A percentile compares a stretch with the other conserved stretches of the same genome.
Evolutionary conservation across 202 grass and related monocot genomes (phyloP).

Genomic region (Schoenoplectus tabernaemontani): DNA sequence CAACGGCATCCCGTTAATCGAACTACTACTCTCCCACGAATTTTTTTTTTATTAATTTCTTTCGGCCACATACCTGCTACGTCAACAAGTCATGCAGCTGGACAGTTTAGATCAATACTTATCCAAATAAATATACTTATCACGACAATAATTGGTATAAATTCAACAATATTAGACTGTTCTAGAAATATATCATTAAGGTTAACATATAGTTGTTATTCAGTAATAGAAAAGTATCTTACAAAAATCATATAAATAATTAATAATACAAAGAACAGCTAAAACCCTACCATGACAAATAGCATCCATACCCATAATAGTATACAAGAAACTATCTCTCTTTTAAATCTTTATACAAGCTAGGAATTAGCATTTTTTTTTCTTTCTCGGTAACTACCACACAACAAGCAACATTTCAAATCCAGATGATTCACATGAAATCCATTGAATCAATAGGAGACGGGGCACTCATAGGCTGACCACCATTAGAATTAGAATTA

Average conservation of each 20-base stretch:
- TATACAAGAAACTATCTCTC: constrained; percentile 20
- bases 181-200: neutral
- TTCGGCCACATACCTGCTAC: neutral
- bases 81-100: no score
- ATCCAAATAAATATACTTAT: neutral
- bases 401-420: neutral
- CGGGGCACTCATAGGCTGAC: constrained; percentile 31
- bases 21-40: neutral
- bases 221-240: constrained; percentile 1
- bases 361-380: constrained; percentile 16
- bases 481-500: constrained; percentile 32
- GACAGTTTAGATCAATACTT: no score
- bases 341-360: constrained; percentile 22
- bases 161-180: neutral
- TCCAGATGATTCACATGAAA: constrained; percentile 47
- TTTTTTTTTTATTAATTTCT: neutral
- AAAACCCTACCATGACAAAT: constrained; percentile 13
- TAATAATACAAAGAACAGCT: constrained; percentile 19
- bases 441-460: constrained; percentile 76
- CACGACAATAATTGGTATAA: neutral
- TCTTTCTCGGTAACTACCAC: neutral
- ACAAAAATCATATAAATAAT: constrained; percentile 12
- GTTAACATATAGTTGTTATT: constrained; percentile 12
- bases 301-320: constrained; percentile 17
- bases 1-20: neutral